Evolutionary conservation across 768 basidiomycete species (phyloP).

Genomic region (Coprinopsis sp.): DNA sequence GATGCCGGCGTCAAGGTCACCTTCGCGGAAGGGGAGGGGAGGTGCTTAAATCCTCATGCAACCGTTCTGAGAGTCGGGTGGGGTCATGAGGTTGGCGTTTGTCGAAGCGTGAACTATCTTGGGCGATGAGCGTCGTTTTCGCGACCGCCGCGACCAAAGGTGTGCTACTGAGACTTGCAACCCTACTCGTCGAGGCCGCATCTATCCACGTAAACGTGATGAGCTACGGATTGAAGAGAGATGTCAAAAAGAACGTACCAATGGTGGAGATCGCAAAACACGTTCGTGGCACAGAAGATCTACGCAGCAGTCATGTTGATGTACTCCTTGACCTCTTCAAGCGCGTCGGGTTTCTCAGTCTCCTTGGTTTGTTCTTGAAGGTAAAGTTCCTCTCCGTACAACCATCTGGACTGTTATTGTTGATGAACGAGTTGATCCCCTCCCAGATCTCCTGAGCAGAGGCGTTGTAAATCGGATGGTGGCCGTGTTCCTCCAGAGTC

Average conservation of each 20-base stretch:
- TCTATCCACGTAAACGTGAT: conserved; percentile 28
- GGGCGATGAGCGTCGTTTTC: conserved; percentile 91
- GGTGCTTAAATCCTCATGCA: conserved; percentile 96
- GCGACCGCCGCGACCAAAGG: conserved; percentile 85
- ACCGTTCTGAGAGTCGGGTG: conserved; percentile 80
- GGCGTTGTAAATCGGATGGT: conserved; percentile 89
- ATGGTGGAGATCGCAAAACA: conserved; percentile 81
- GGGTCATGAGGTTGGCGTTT: conserved; percentile 91
- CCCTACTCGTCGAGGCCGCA: conserved; percentile 89
- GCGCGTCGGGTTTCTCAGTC: conserved; percentile 50
- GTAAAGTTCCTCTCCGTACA: conserved; percentile 56
- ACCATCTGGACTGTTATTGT: conserved; percentile 78
- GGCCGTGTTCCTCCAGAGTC: conserved; percentile 59
- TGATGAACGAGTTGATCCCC: conserved; percentile 57
- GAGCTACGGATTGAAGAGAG: neutral
- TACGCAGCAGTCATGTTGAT: conserved; percentile 86
- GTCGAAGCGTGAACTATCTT: conserved; percentile 92
- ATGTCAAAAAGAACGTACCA: conserved; percentile 38
- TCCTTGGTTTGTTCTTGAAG: conserved; percentile 65
- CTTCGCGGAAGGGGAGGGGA: conserved; percentile 85
- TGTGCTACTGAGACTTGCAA: conserved; percentile 98
- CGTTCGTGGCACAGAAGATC: conserved; percentile 80
- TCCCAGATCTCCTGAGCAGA: conserved; percentile 95
- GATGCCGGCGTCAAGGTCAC: conserved; percentile 94
- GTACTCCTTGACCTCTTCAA: conserved; percentile 71